Evolutionary conservation across 441 rosid species (phyloP).

Genomic region (Adansonia grandidieri): DNA sequence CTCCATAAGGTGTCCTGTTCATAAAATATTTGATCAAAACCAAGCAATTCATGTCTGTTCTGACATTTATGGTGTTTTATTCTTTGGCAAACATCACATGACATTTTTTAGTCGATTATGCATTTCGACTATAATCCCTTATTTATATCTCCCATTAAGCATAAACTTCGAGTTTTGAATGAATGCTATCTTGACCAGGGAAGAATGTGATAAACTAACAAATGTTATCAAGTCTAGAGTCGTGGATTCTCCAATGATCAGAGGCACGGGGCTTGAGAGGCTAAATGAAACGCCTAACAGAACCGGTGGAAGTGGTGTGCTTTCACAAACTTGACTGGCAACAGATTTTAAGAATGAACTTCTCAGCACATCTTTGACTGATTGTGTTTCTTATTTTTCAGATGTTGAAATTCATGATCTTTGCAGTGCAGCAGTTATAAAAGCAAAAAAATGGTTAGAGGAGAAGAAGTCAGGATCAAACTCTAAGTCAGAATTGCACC

Average conservation of each 20-base stretch:
- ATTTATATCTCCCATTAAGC: constrained; percentile 3
- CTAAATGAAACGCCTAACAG: constrained; percentile 30
- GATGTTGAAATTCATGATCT: constrained; percentile 55
- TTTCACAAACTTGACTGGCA: constrained; percentile 34
- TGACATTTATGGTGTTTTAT: constrained; percentile 1
- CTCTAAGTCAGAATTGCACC: constrained; percentile 54
- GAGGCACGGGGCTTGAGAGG: constrained; percentile 36
- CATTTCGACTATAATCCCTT: constrained; percentile 6
- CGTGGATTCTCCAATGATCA: constrained; percentile 44
- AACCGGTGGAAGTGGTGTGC: constrained; percentile 49
- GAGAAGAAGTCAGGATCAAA: constrained; percentile 68
- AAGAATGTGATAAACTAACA: constrained; percentile 73
- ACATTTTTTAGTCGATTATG: not conserved
- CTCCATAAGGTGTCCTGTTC: constrained; percentile 10
- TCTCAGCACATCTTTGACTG: constrained; percentile 27
- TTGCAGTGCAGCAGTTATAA: constrained; percentile 56
- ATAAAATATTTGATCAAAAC: not conserved
- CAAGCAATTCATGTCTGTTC: constrained; percentile 7
- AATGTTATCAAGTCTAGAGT: constrained; percentile 77
- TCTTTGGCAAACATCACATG: constrained; percentile 8
- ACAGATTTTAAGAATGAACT: constrained; percentile 20
- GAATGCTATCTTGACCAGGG: constrained; percentile 59
- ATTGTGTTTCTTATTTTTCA: constrained; percentile 37
- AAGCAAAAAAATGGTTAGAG: constrained; percentile 83
- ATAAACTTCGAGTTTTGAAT: constrained; percentile 29